These are phyloP conservation scores for Pontederia paniculata DNA, from an alignment of 176 grass and related monocot species.

Conservation along the genomic window DNA sequence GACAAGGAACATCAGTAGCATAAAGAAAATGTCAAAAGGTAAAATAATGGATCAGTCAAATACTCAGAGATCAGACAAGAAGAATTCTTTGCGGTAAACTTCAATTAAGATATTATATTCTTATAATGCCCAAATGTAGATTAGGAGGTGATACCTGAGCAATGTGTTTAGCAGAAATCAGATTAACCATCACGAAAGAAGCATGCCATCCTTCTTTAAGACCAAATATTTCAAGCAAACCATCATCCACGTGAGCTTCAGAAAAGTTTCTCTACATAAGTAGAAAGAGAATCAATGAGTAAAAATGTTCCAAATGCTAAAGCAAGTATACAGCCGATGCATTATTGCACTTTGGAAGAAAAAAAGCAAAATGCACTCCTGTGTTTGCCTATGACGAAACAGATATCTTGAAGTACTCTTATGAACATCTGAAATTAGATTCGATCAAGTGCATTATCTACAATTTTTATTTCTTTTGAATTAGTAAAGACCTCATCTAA, in stretches of 20 bases:
- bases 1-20: too few species aligned
- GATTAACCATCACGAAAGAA: conserved; percentile 82
- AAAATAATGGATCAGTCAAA: not conserved
- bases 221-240: conserved; percentile 96
- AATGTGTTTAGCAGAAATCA: conserved; percentile 93
- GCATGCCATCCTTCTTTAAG: conserved; percentile 99
- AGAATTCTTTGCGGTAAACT: not conserved
- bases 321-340: too few species aligned
- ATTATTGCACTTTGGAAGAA: too few species aligned
- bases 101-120: not conserved
- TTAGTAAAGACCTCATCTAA: not conserved
- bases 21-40: not conserved
- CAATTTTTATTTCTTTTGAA: not conserved
- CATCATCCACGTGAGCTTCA: conserved; percentile 83
- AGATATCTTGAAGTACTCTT: not conserved
- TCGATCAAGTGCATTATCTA: not conserved
- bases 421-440: not conserved
- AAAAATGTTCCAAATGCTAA: too few species aligned
- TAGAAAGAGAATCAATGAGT: conserved; percentile 9
- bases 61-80: not conserved
- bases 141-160: conserved; percentile 58
- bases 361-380: too few species aligned
- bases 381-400: not conserved
- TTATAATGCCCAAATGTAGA: not conserved
- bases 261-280: conserved; percentile 55